These are phyloP conservation scores for Kurtzmaniella cleridarum DNA, from an alignment of 805 yeast species.

Conservation along the genomic window DNA sequence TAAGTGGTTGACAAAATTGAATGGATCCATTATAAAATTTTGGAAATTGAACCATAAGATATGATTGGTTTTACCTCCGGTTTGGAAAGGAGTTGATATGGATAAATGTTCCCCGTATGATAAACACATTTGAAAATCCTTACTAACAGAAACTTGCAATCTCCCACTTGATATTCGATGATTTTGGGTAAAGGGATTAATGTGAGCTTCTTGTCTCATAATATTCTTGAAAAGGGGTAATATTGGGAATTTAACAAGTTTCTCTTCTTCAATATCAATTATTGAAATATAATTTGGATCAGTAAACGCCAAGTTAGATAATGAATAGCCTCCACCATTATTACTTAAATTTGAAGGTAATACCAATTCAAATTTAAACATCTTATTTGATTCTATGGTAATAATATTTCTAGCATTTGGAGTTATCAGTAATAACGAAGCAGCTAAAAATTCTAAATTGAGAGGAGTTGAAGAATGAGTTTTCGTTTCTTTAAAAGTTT, in stretches of 20 bases:
- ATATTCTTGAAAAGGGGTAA: conserved; percentile 24
- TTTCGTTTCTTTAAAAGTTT: conserved; percentile 17
- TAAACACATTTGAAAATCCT: conserved; percentile 20
- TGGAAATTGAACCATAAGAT: conserved; percentile 36
- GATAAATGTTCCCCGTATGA: conserved; percentile 23
- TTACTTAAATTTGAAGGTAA: background rate
- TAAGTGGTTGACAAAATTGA: conserved; percentile 30
- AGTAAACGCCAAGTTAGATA: too few relatives aligned
- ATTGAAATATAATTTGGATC: background rate
- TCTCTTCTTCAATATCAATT: conserved; percentile 2
- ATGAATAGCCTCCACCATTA: too few relatives aligned
- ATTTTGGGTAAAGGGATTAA: background rate
- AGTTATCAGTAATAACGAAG: conserved; percentile 18
- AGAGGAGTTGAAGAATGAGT: conserved; percentile 7
- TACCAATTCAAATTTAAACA: background rate
- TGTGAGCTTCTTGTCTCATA: conserved; percentile 6
- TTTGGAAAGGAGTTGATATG: conserved; percentile 23
- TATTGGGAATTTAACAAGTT: conserved; percentile 24
- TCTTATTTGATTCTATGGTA: background rate
- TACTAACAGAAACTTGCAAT: conserved; percentile 18
- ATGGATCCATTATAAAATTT: conserved; percentile 24
- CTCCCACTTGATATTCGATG: conserved; percentile 12
- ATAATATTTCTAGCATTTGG: conserved; percentile 15
- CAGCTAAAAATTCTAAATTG: conserved; percentile 18
- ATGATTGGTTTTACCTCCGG: conserved; percentile 22